Conservation (phyloP, 2,329 filamentous ascomycete genomes). For the Achaetomium macrosporum region DNA sequence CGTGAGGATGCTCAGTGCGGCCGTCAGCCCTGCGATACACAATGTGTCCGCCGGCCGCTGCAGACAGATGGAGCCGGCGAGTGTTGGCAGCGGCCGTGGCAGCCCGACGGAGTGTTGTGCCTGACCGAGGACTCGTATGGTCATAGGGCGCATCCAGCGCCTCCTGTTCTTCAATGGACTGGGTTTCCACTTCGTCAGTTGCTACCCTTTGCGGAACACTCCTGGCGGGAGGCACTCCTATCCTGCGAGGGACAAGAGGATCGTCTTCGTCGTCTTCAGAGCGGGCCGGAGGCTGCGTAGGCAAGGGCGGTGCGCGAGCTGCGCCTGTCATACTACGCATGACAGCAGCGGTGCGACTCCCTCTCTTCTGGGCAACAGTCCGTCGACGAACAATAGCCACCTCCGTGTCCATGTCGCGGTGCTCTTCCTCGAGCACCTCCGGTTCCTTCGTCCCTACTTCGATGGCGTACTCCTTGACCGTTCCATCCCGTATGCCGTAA, state of each 20-base stretch:
- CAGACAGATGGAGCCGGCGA: constrained; percentile 57
- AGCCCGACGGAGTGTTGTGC: constrained; percentile 63
- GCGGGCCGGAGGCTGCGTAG: constrained; percentile 19
- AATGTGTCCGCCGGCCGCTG: constrained; percentile 48
- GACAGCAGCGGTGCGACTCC: constrained; percentile 41
- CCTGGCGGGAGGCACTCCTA: constrained; percentile 32
- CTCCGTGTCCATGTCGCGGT: constrained; percentile 67
- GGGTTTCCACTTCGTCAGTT: constrained; percentile 39
- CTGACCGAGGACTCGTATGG: constrained; percentile 65
- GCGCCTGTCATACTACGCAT: constrained; percentile 45
- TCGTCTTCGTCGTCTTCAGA: constrained; percentile 42
- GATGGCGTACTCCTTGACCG: constrained; percentile 55
- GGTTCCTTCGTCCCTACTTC: constrained; percentile 68
- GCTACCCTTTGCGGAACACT: constrained; percentile 12
- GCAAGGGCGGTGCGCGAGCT: constrained; percentile 30
- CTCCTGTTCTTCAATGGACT: constrained; percentile 51
- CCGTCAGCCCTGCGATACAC: constrained; percentile 65
- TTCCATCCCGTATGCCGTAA: constrained; percentile 52
- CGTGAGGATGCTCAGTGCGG: constrained; percentile 68
- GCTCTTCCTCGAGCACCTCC: constrained; percentile 66
- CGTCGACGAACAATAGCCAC: constrained; percentile 72
- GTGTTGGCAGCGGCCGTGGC: constrained; percentile 72
- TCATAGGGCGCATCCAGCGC: constrained; percentile 66
- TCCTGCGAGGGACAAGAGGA: constrained; percentile 46
- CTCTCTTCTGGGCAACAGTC: constrained; percentile 60